Conservation (phyloP, 2,329 filamentous ascomycete species). For the Zymoseptoria ardabiliae region DNA sequence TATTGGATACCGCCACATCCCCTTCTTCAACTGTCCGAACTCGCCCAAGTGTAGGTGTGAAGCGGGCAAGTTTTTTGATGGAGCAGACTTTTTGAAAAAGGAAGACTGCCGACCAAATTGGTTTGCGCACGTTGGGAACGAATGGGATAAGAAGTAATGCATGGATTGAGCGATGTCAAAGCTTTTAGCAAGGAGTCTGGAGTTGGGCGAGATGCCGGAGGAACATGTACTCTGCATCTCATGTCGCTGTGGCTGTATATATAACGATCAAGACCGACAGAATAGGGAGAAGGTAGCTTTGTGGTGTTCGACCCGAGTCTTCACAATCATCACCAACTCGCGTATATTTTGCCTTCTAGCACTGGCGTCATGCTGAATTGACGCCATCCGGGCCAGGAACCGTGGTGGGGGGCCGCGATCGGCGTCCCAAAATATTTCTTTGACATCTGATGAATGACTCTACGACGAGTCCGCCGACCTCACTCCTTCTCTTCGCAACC, state of each 20-base stretch:
- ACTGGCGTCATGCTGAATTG: too few relatives aligned
- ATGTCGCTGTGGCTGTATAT: not conserved
- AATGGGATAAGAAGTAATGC: slow-evolving; percentile 3
- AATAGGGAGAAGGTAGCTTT: not conserved
- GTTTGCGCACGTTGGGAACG: slow-evolving; percentile 84
- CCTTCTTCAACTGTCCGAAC: slow-evolving; percentile 98
- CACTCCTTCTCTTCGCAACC: not conserved
- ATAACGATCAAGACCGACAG: not conserved
- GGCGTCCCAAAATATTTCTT: not conserved
- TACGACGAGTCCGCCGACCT: not conserved
- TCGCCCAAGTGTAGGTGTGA: slow-evolving; percentile 89
- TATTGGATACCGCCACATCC: slow-evolving; percentile 96
- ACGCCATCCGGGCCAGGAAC: too few relatives aligned
- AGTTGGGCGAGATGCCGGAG: not conserved
- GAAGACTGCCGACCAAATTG: slow-evolving; percentile 95
- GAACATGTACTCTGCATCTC: not conserved
- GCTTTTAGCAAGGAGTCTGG: not conserved
- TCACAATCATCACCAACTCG: too few relatives aligned
- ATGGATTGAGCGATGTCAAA: not conserved
- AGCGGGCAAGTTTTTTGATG: slow-evolving; percentile 82
- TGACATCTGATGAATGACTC: not conserved
- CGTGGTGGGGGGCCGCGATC: too few relatives aligned
- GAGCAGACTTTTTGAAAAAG: slow-evolving; percentile 73
- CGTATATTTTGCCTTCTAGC: too few relatives aligned
- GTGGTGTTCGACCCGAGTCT: not conserved